Base-by-base conservation (phyloP, 768 basidiomycete species). In the Peribolospora baueri region DNA sequence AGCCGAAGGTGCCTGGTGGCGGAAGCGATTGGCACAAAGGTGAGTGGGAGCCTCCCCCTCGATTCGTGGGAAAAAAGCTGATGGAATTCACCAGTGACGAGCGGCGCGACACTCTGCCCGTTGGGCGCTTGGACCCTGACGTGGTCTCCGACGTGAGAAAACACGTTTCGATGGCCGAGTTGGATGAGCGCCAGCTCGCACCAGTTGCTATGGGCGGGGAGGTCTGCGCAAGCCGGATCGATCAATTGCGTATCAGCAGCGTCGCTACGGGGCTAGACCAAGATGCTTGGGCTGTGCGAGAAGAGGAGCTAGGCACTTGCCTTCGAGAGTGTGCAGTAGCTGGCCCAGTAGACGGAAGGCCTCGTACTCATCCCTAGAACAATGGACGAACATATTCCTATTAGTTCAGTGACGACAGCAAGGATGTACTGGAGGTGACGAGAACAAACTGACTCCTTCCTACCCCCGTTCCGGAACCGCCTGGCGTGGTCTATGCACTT, bases 71-170 rank as follows among this genome's bases (percentile, higher is more conserved):
- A 25, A 25, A 51, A 38, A 55, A 43, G 5, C 54, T 51, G 9
- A 54, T 79, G 81, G 62, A 85, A 84, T 0, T 82, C 77, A 0
- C 84, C 79, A 4, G 79, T 80, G 11, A 80, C 74, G 43, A 81
- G 72, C 55, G 79, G 79, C 1, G 82, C 78, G 42, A 87, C 84
- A 68, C 71, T 70, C 60, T 75, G 74, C 0, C 86, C 83, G 55
- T 78, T 75, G 0, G 79, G 83, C 9, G 82, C 77, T 53, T 78
- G 77, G 41, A 91, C 71, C 43, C 78, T 73, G 7, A 80, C 80
- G 50, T 72, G 74, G 54, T 84, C 80, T 4, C 90, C 90, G 41
- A 91, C 83, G 61, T 95, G 88, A 39, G 76, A 66, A 68, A 93
- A 95, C 3, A 91, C 79, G 47, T 85, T 70, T 0, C 65, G 59